These are phyloP conservation scores for Flammula alnicola DNA, from an alignment of 1,284 basidiomycete species.

Conservation along the genomic window DNA sequence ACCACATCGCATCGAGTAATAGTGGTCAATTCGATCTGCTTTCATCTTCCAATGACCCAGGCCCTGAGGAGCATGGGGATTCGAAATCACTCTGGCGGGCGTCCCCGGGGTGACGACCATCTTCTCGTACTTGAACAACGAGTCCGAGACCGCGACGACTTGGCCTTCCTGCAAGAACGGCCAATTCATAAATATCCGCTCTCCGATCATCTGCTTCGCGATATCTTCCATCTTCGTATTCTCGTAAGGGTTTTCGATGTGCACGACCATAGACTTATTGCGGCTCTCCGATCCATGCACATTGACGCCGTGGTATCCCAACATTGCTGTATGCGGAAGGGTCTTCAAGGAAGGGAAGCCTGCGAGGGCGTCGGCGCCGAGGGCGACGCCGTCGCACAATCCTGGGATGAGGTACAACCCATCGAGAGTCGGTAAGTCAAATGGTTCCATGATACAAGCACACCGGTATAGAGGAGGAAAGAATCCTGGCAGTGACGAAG, in stretches of 20 bases:
- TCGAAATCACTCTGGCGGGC: slow-evolving; percentile 65
- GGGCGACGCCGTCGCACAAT: slow-evolving; percentile 86
- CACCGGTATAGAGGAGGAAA: slow-evolving; percentile 92
- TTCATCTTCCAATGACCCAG: slow-evolving; percentile 77
- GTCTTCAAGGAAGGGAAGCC: slow-evolving; percentile 97
- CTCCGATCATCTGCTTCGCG: slow-evolving; percentile 76
- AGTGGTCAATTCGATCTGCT: slow-evolving; percentile 80
- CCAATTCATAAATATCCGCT: slow-evolving; percentile 87
- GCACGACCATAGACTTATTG: slow-evolving; percentile 92
- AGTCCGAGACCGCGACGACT: slow-evolving; percentile 88
- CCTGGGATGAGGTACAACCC: slow-evolving; percentile 88
- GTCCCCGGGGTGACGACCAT: slow-evolving; percentile 56
- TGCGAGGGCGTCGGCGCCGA: slow-evolving; percentile 87
- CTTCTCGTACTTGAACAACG: slow-evolving; percentile 87
- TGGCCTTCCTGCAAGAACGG: slow-evolving; percentile 94
- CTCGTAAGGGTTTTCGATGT: slow-evolving; percentile 81
- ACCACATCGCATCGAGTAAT: slow-evolving; percentile 90
- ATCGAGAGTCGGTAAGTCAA: slow-evolving; percentile 87
- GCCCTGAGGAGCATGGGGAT: slow-evolving; percentile 72
- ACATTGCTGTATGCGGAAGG: slow-evolving; percentile 75
- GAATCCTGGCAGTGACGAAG: slow-evolving; percentile 92
- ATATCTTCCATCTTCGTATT: slow-evolving; percentile 72
- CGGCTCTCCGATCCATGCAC: slow-evolving; percentile 91
- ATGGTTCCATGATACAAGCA: slow-evolving; percentile 79
- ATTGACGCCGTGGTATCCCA: slow-evolving; percentile 91